Conservation (phyloP, 2,329 filamentous ascomycete genomes). For the Hymenoscyphus repandus region DNA sequence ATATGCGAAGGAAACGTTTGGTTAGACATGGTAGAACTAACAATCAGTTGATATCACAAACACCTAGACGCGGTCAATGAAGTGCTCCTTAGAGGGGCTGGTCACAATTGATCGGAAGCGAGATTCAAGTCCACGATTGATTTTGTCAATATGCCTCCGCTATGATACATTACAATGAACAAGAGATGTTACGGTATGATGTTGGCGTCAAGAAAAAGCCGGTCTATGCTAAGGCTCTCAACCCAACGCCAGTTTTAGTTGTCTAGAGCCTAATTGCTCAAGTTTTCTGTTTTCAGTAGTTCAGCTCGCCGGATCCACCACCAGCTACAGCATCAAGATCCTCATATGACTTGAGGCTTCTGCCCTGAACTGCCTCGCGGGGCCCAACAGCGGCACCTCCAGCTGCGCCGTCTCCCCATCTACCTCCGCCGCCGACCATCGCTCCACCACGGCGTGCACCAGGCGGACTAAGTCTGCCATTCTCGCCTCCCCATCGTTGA, state of each 20-base stretch:
- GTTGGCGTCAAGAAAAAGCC: background rate
- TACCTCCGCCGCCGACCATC: slow-evolving; percentile 45
- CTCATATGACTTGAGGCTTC: slow-evolving; percentile 94
- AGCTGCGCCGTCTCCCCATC: slow-evolving; percentile 69
- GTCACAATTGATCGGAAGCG: too few species aligned
- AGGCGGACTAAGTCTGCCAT: slow-evolving; percentile 41
- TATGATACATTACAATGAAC: slow-evolving; percentile 3
- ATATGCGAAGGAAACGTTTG: too few species aligned
- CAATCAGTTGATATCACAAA: background rate
- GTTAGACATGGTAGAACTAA: too few species aligned
- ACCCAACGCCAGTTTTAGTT: slow-evolving; percentile 1
- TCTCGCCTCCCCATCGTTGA: slow-evolving; percentile 42
- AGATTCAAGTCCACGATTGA: too few species aligned
- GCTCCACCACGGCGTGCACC: slow-evolving; percentile 46
- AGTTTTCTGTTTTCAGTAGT: slow-evolving; percentile 56
- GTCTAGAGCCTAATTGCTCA: background rate
- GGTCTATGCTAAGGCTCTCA: too few species aligned
- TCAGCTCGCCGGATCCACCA: slow-evolving; percentile 74
- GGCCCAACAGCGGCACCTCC: slow-evolving; percentile 76
- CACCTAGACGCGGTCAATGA: too few species aligned
- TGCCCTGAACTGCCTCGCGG: slow-evolving; percentile 84
- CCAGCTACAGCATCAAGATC: slow-evolving; percentile 84
- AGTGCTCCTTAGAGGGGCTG: too few species aligned
- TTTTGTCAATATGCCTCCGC: background rate
- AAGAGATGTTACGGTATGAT: background rate